These are phyloP conservation scores for Petunia hybrid DNA, from an alignment of 305 asterid species.

Conservation along the genomic window DNA sequence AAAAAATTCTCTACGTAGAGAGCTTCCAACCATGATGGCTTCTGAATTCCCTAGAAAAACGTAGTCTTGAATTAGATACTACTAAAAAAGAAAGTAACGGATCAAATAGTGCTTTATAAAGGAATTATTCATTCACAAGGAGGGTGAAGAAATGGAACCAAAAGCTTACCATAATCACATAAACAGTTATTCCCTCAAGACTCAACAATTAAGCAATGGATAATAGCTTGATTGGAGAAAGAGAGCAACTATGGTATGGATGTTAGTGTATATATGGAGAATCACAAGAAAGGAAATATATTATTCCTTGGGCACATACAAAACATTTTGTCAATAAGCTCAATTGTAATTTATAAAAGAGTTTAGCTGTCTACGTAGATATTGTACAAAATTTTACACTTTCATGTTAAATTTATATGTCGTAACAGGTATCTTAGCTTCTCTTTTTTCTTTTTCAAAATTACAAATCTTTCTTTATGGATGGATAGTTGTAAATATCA, in stretches of 20 bases:
- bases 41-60: conserved; percentile 53
- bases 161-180: conserved; percentile 46
- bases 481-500: too few relatives aligned
- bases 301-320: conserved; percentile 37
- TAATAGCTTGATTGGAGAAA: conserved; percentile 33
- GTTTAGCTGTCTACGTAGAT: neutral
- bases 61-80: neutral
- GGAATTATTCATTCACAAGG: neutral
- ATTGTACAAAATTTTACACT: neutral
- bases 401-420: too few relatives aligned
- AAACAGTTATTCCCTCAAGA: neutral
- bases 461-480: too few relatives aligned
- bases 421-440: too few relatives aligned
- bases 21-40: conserved; percentile 90
- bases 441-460: too few relatives aligned
- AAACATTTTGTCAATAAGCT: conserved; percentile 41
- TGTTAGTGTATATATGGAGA: conserved; percentile 53
- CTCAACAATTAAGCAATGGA: conserved; percentile 3
- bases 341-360: conserved; percentile 36
- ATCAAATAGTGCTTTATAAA: neutral
- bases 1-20: conserved; percentile 74
- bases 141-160: neutral
- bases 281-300: conserved; percentile 41
- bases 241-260: conserved; percentile 52
- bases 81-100: neutral